Percentiles rank a stretch among this genome's conserved stretches.
phyloP scores from a whole-genome alignment of 768 basidiomycete species.

The Boletus huronensis region DNA sequence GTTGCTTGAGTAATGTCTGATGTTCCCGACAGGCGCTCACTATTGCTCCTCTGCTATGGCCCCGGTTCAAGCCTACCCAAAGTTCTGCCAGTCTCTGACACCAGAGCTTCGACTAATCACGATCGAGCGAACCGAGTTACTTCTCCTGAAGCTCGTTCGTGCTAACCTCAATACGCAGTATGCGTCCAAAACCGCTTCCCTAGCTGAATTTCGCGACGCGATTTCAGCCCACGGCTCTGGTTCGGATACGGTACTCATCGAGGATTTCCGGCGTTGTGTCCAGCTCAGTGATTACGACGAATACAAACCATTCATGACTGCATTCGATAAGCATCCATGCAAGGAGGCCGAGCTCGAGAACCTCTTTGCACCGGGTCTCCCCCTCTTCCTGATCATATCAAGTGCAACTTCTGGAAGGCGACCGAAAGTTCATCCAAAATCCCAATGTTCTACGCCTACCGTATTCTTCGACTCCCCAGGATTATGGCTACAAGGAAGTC shows the following conservation, averaged over 20 bases:
- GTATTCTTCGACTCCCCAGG: neutral
- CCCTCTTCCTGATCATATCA: neutral
- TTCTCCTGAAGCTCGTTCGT: neutral
- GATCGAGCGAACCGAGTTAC: too few species aligned
- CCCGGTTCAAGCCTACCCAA: neutral
- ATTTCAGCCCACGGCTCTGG: neutral
- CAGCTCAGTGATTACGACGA: too few species aligned
- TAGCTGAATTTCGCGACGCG: neutral
- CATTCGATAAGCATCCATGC: too few species aligned
- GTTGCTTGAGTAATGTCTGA: too few species aligned
- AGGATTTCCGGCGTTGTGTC: too few species aligned
- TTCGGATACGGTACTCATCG: neutral
- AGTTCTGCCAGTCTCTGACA: neutral
- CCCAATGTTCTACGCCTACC: neutral
- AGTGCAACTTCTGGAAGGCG: neutral
- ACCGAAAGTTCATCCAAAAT: neutral
- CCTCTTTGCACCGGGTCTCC: neutral
- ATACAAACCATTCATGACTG: too few species aligned
- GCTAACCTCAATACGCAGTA: neutral
- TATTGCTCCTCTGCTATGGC: neutral
- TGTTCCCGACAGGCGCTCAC: too few species aligned
- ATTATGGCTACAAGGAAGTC: neutral
- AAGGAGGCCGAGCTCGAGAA: neutral
- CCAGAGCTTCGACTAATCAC: neutral
- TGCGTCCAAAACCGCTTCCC: neutral